Conservation (phyloP, 805 yeast genomes). For the Ogataea angusta region DNA sequence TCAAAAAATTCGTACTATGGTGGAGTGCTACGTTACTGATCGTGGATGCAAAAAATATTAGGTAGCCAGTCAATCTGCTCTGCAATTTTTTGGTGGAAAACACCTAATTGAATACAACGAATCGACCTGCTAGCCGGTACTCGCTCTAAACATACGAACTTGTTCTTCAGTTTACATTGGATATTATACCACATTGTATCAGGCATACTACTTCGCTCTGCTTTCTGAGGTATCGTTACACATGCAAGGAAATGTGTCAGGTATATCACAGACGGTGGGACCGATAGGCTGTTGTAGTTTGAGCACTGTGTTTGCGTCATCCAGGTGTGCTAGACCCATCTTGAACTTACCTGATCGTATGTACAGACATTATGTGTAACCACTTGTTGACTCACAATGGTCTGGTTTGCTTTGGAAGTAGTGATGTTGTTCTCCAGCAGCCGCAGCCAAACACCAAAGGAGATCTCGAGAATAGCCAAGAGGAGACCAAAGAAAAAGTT, state of each 20-base stretch:
- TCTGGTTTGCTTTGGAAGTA: background rate
- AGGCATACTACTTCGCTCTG: slow-evolving; percentile 33
- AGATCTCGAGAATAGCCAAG: background rate
- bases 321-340: slow-evolving; percentile 14
- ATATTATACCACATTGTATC: slow-evolving; percentile 27
- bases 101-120: slow-evolving; percentile 23
- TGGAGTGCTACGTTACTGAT: slow-evolving; percentile 15
- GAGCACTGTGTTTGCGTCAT: slow-evolving; percentile 28
- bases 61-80: slow-evolving; percentile 24
- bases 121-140: slow-evolving; percentile 14
- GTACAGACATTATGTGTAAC: background rate
- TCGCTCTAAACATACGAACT: slow-evolving; percentile 27
- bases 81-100: slow-evolving; percentile 10
- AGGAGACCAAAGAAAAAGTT: background rate
- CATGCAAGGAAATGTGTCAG: slow-evolving; percentile 39
- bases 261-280: slow-evolving; percentile 34
- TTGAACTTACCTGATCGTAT: too few relatives aligned
- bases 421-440: background rate
- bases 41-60: slow-evolving; percentile 11
- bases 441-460: too few relatives aligned
- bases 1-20: slow-evolving; percentile 32
- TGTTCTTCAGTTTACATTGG: slow-evolving; percentile 25
- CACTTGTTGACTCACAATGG: background rate
- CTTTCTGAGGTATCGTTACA: slow-evolving; percentile 35
- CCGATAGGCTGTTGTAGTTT: slow-evolving; percentile 34